Evolutionary conservation across 768 basidiomycete genomes (phyloP), one percentile per base, ranked within the genome.

Genomic region (Termitomyces sp.): DNA sequence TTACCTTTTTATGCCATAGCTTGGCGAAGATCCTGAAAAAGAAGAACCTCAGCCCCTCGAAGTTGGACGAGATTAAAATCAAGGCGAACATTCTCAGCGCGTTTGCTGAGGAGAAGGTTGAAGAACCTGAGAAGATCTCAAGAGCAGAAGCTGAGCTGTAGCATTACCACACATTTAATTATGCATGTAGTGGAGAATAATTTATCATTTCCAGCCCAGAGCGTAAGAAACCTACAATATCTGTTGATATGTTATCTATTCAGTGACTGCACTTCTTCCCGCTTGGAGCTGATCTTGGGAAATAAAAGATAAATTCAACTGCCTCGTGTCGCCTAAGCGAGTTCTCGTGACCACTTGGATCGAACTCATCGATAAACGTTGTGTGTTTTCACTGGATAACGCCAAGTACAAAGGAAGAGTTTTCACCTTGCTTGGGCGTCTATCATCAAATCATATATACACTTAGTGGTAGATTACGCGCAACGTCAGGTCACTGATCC

Each of bases 41-140:
- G 72, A 86, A 87, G 49, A 85, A 77, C n/a, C 76, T 98, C 43
- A 78, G 88, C 8, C 78, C 82, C 0, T 72, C 78, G 42, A 98
- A 98, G 74, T 73, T 94, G 43, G 97, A 99, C 68, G 94, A 98
- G 75, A 86, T 98, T 67, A 90, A 92, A 73, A 81, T 90, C 69
- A 98, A 96, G 76, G 80, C 84, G 54, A 98, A 98, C 76, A 83
- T 98, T 64, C 80, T 94, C 48, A 69, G 73, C 16, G 82, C 88
- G 0, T 92, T 93, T 60, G 60, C 68, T 34, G 71, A 72, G 61
- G 73, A 79, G 61, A 68, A 67, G 8, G 71, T 71, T 61, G 74
- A 73, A 55, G 71, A 72, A 46, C 64, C 59, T 34, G 67, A 71
- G 59, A 74, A 68, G 61, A 57, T 74, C 36, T 70, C 69, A 26